A percentile compares a stretch with the other conserved stretches of the same genome.
These are phyloP conservation scores for Sclerotinia glacialis DNA, from an alignment of 2,329 filamentous ascomycete species.

Conservation along the genomic window DNA sequence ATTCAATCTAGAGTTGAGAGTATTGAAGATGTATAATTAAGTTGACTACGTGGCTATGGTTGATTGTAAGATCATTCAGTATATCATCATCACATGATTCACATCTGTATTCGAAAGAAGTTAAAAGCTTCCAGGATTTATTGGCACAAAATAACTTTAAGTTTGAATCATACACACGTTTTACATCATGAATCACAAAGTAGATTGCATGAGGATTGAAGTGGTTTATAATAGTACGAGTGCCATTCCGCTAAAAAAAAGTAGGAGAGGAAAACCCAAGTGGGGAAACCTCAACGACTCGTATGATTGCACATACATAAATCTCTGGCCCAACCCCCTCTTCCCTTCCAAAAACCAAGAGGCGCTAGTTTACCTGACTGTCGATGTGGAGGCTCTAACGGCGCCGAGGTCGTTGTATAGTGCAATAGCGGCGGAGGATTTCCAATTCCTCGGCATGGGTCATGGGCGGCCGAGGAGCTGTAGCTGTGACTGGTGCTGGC, in stretches of 20 bases:
- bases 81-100: neutral
- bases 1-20: too few species aligned
- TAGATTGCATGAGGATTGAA: neutral
- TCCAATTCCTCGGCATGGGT: too few species aligned
- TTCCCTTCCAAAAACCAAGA: too few species aligned
- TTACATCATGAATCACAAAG: neutral
- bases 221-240: neutral
- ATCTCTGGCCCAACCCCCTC: too few species aligned
- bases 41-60: neutral
- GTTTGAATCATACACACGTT: too few species aligned
- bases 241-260: neutral
- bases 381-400: too few species aligned
- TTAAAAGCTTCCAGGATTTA: neutral
- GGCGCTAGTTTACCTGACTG: too few species aligned
- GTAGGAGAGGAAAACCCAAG: neutral
- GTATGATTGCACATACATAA: neutral
- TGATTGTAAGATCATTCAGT: neutral
- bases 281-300: constrained; percentile 10
- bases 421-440: too few species aligned
- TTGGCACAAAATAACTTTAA: too few species aligned
- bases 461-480: too few species aligned
- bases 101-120: neutral
- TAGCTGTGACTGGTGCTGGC: too few species aligned
- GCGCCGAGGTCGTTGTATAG: too few species aligned
- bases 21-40: neutral